phyloP scores from a whole-genome alignment of 768 basidiomycete genomes.

The Lentinus tigrinus region DNA sequence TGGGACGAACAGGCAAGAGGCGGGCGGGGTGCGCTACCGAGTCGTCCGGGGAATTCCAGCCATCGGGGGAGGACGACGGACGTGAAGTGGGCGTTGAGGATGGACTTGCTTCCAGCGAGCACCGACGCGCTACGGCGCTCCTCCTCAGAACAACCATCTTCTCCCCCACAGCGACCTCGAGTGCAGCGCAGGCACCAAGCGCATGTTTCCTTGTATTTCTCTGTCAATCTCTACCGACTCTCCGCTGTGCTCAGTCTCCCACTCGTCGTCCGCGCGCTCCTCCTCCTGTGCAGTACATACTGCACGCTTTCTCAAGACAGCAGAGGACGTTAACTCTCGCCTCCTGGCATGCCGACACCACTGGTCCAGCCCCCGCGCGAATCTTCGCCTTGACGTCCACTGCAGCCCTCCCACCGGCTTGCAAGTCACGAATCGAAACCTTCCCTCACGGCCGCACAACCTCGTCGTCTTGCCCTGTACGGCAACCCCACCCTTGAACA shows the following conservation, averaged over 20 bases:
- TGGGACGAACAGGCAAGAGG: too few relatives aligned
- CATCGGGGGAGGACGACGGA: too few relatives aligned
- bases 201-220: too few relatives aligned
- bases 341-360: neutral
- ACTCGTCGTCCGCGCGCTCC: neutral
- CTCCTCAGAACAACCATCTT: slow-evolving; percentile 6
- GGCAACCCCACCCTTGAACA: neutral
- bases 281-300: neutral
- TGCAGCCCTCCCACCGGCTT: neutral
- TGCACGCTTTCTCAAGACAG: neutral
- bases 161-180: neutral
- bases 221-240: neutral
- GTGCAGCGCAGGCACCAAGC: neutral
- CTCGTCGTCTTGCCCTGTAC: neutral
- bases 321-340: neutral
- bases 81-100: too few relatives aligned
- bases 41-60: too few relatives aligned
- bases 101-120: too few relatives aligned
- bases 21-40: too few relatives aligned
- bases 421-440: too few relatives aligned
- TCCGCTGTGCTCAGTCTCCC: neutral
- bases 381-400: neutral
- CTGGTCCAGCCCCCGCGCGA: neutral
- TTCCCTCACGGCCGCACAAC: neutral
- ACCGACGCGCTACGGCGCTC: too few relatives aligned